phyloP scores from a whole-genome alignment of 257 asterid species.

The Lycium ferocissimum region DNA sequence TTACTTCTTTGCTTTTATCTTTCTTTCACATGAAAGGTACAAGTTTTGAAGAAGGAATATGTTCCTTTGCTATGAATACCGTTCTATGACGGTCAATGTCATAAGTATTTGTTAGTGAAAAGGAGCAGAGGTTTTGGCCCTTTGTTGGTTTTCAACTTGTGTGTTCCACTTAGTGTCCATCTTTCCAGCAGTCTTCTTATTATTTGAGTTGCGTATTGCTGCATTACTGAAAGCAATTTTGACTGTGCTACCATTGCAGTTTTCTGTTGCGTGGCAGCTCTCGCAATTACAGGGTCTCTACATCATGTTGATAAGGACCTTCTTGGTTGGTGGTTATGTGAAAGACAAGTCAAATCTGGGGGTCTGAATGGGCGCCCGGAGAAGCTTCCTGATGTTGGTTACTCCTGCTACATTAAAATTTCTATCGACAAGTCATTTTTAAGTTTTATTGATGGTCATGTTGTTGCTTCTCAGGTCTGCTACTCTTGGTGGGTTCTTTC shows the following conservation, averaged over 20 bases:
- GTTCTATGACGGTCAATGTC: background rate
- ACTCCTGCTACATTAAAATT: background rate
- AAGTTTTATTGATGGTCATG: background rate
- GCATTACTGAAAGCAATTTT: background rate
- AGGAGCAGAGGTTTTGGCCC: background rate
- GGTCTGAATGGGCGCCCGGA: conserved; percentile 99
- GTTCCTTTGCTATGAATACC: background rate
- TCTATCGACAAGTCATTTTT: background rate
- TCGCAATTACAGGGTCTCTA: conserved; percentile 85
- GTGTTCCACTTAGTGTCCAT: background rate
- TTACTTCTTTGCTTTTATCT: background rate
- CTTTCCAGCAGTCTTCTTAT: background rate
- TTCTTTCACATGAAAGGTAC: background rate
- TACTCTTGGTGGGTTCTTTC: conserved; percentile 99
- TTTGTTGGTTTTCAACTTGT: background rate
- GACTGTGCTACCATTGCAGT: conserved; percentile 49
- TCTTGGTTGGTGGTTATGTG: conserved; percentile 99
- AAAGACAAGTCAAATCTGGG: conserved; percentile 91
- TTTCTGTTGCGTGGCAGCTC: conserved; percentile 97
- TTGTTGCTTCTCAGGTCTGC: conserved; percentile 70
- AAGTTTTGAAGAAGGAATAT: background rate
- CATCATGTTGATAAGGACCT: conserved; percentile 93
- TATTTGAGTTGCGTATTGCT: conserved; percentile 16
- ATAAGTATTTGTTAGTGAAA: background rate
- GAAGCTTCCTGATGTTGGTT: conserved; percentile 96